These are phyloP conservation scores for Gymnopilus dilepis DNA, from an alignment of 768 basidiomycete genomes.

Conservation along the genomic window DNA sequence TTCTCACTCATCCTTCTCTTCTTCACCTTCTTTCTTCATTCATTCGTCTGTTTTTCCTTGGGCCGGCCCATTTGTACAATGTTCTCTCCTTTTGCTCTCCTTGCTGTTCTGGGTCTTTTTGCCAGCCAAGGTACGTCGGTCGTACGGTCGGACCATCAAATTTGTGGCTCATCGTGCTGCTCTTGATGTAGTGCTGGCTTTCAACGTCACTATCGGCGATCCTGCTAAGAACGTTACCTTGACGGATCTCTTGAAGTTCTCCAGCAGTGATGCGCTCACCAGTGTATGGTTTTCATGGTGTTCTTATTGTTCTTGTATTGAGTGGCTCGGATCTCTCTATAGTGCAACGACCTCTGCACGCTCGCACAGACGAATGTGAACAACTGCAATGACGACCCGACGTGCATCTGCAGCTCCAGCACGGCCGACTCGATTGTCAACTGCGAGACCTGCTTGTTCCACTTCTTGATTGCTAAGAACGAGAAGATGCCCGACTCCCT, in stretches of 20 bases:
- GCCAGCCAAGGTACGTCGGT: conserved; percentile 62
- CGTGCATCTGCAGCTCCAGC: conserved; percentile 57
- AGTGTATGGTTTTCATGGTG: neutral
- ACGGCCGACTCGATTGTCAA: conserved; percentile 48
- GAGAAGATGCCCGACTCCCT: conserved; percentile 52
- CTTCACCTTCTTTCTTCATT: conserved; percentile 21
- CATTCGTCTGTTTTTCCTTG: conserved; percentile 28
- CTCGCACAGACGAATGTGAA: conserved; percentile 31
- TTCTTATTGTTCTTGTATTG: too few species aligned
- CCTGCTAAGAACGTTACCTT: conserved; percentile 38
- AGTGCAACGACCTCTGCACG: conserved; percentile 44
- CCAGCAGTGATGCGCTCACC: conserved; percentile 25
- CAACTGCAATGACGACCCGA: conserved; percentile 50
- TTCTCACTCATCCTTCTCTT: conserved; percentile 18
- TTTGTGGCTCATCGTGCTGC: neutral
- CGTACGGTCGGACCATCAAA: neutral
- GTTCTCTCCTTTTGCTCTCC: conserved; percentile 34
- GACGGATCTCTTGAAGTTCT: conserved; percentile 49
- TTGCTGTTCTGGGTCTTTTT: conserved; percentile 48
- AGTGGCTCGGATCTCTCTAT: conserved; percentile 5
- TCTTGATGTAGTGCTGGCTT: conserved; percentile 38
- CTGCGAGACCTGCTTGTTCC: conserved; percentile 76
- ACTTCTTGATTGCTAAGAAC: conserved; percentile 55
- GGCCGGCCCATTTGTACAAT: conserved; percentile 35
- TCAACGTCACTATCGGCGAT: conserved; percentile 53